These are phyloP conservation scores for Monilinia fructicola DNA, from an alignment of 2,329 filamentous ascomycete genomes.

Conservation along the genomic window DNA sequence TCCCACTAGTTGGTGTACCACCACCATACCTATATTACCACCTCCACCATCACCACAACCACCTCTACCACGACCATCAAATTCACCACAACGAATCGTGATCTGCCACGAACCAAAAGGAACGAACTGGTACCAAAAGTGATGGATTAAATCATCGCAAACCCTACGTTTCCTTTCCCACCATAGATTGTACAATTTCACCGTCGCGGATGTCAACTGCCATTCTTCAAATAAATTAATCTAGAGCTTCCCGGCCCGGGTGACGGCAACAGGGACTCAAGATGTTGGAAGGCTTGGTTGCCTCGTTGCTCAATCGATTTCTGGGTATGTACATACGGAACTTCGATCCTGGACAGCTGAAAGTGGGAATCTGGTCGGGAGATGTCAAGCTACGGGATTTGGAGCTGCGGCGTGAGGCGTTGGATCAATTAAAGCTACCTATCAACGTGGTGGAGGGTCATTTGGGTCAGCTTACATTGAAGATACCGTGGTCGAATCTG, in stretches of 20 bases:
- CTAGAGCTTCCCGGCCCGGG: slow-evolving; percentile 60
- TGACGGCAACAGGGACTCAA: slow-evolving; percentile 62
- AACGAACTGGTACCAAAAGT: slow-evolving; percentile 5
- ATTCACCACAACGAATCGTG: slow-evolving; percentile 13
- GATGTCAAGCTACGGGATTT: slow-evolving; percentile 94
- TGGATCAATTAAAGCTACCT: slow-evolving; percentile 94
- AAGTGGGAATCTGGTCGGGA: slow-evolving; percentile 98
- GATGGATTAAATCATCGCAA: slow-evolving; percentile 29
- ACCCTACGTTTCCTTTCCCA: background rate
- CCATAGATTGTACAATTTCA: background rate
- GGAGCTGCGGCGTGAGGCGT: slow-evolving; percentile 87
- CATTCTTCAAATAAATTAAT: slow-evolving; percentile 24
- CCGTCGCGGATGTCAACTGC: slow-evolving; percentile 32
- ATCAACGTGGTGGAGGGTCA: slow-evolving; percentile 97
- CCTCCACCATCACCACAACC: background rate
- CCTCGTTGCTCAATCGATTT: slow-evolving; percentile 97
- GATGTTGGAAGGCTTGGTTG: slow-evolving; percentile 97
- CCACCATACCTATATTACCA: background rate
- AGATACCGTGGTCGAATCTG: slow-evolving; percentile 97
- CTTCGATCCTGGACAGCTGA: slow-evolving; percentile 96
- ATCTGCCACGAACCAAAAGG: slow-evolving; percentile 21
- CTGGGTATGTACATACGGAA: slow-evolving; percentile 99
- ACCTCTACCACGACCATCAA: background rate
- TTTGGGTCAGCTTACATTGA: slow-evolving; percentile 84
- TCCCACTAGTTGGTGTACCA: no score